A percentile compares a stretch with the other conserved stretches of the same genome.
Evolutionary conservation across 2,329 filamentous ascomycete species (phyloP).

Genomic region (Aspergillus vadensis): DNA sequence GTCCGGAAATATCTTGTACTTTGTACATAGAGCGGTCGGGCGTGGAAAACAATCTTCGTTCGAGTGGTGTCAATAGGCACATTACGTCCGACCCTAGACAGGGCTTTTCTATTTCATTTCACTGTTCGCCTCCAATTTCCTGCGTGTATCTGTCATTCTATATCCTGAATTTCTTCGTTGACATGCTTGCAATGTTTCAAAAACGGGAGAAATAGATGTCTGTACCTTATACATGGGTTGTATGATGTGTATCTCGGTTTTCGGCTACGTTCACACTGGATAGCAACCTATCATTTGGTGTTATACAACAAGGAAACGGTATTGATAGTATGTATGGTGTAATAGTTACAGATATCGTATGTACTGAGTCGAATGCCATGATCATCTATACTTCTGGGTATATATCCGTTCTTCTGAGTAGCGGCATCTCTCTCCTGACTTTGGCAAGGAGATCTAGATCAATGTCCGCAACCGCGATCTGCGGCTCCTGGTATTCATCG

Average conservation of each 20-base stretch:
- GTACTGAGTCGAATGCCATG: neutral
- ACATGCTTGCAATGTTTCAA: slow-evolving; percentile 14
- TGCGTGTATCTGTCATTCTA: slow-evolving; percentile 26
- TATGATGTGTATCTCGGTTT: neutral
- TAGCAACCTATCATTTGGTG: neutral
- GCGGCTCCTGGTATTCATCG: slow-evolving; percentile 48
- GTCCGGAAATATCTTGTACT: slow-evolving; percentile 34
- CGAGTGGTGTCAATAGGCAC: slow-evolving; percentile 33
- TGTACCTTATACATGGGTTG: neutral
- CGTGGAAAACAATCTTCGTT: slow-evolving; percentile 31
- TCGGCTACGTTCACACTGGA: neutral
- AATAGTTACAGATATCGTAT: neutral
- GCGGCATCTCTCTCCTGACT: slow-evolving; percentile 58
- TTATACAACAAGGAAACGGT: neutral
- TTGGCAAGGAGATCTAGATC: slow-evolving; percentile 56
- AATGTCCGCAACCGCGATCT: slow-evolving; percentile 56
- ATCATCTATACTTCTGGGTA: slow-evolving; percentile 47
- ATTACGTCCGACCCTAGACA: slow-evolving; percentile 38
- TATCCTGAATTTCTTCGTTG: slow-evolving; percentile 21
- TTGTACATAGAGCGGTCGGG: slow-evolving; percentile 47
- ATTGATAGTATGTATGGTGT: neutral
- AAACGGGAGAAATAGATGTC: slow-evolving; percentile 15
- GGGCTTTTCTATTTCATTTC: slow-evolving; percentile 32
- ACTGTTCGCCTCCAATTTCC: slow-evolving; percentile 27
- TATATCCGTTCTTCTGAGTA: slow-evolving; percentile 57